Percentiles rank a stretch among this genome's conserved stretches.
phyloP scores from a whole-genome alignment of 768 basidiomycete genomes.

The Russula sp. region DNA sequence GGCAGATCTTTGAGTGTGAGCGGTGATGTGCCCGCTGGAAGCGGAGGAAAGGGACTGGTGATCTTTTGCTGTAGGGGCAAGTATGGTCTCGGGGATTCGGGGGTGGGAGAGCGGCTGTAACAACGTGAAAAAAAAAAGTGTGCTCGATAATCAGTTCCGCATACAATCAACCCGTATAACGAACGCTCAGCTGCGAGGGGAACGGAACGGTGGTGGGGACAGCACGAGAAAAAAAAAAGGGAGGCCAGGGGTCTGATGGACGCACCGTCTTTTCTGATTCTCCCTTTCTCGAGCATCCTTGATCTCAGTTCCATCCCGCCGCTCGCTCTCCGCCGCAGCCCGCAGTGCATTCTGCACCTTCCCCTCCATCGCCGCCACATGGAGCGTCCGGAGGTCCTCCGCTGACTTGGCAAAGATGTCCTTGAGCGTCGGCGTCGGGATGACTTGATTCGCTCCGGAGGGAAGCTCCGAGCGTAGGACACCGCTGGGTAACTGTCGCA shows the following conservation, averaged over 20 bases:
- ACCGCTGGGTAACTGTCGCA: slow-evolving; percentile 15
- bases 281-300: slow-evolving; percentile 40
- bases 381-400: slow-evolving; percentile 40
- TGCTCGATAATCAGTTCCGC: neutral
- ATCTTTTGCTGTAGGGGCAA: slow-evolving; percentile 35
- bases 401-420: slow-evolving; percentile 27
- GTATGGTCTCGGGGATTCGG: slow-evolving; percentile 56
- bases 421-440: slow-evolving; percentile 1
- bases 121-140: neutral
- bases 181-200: neutral
- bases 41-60: slow-evolving; percentile 37
- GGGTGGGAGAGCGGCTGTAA: slow-evolving; percentile 42
- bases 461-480: slow-evolving; percentile 14
- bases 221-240: neutral
- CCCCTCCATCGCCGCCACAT: slow-evolving; percentile 42
- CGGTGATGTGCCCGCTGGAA: slow-evolving; percentile 31
- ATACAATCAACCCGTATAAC: no score
- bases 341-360: slow-evolving; percentile 52
- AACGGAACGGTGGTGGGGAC: neutral
- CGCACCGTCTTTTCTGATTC: slow-evolving; percentile 51
- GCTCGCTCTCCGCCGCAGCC: slow-evolving; percentile 48
- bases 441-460: slow-evolving; percentile 6
- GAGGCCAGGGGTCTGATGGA: neutral
- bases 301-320: slow-evolving; percentile 44
- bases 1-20: slow-evolving; percentile 41